Conservation (phyloP, 306 rosid genomes). For the Ziziphus jujuba region DNA sequence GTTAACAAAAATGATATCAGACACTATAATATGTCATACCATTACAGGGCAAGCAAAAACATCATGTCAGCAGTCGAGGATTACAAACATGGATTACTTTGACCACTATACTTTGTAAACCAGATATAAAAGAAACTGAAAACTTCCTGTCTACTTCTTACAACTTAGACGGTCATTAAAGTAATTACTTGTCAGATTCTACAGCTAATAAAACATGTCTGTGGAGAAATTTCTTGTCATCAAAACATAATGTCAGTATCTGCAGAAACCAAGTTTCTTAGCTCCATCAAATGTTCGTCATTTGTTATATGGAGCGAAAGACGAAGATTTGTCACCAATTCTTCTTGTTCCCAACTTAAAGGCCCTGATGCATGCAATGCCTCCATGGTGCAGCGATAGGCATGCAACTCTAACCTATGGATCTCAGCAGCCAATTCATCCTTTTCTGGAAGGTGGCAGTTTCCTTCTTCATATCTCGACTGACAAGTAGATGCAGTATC, state of each 20-base stretch:
- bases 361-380: constrained; percentile 97
- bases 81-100: constrained; percentile 38
- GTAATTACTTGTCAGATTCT: constrained; percentile 41
- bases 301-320: constrained; percentile 90
- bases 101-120: constrained; percentile 40
- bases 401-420: constrained; percentile 94
- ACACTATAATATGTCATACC: constrained; percentile 17
- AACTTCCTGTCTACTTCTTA: constrained; percentile 63
- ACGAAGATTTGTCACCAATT: constrained; percentile 91
- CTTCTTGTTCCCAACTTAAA: constrained; percentile 96
- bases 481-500: constrained; percentile 69
- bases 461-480: constrained; percentile 46
- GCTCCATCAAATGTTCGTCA: constrained; percentile 87
- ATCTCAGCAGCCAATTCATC: constrained; percentile 68
- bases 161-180: constrained; percentile 50
- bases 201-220: constrained; percentile 38
- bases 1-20: constrained; percentile 5
- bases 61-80: constrained; percentile 25
- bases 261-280: constrained; percentile 80
- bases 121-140: constrained; percentile 32
- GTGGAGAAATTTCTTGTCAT: constrained; percentile 49
- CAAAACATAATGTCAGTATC: constrained; percentile 62
- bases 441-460: constrained; percentile 43
- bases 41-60: constrained; percentile 23
- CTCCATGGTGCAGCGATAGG: constrained; percentile 93